Evolutionary conservation across 192 early-diverging fungal species (phyloP).

Genomic region (Chytriomyces hyalinus): DNA sequence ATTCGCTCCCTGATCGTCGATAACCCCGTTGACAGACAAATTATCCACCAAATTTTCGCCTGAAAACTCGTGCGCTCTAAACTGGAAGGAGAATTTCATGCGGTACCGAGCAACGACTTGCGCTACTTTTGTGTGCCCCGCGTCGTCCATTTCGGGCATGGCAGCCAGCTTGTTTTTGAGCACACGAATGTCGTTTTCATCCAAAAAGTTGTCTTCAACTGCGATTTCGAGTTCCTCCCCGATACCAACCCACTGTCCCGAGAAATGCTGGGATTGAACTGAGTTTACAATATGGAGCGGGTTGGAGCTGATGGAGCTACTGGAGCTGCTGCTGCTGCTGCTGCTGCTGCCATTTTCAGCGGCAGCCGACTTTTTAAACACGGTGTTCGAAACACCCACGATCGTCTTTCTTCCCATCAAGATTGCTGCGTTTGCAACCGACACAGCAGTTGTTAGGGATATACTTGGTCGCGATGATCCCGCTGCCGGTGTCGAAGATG

Average conservation of each 20-base stretch:
- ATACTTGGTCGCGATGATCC: background rate
- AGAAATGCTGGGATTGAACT: background rate
- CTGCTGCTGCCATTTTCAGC: background rate
- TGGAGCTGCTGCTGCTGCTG: background rate
- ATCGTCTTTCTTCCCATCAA: background rate
- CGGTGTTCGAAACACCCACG: background rate
- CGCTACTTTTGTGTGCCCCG: background rate
- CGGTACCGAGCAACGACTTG: conserved; percentile 17
- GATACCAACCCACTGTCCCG: background rate
- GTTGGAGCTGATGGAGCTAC: background rate
- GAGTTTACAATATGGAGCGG: too few relatives aligned
- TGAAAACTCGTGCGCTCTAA: background rate
- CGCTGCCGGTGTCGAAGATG: background rate
- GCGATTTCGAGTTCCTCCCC: conserved; percentile 8
- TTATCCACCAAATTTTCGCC: conserved; percentile 26
- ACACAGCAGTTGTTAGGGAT: background rate
- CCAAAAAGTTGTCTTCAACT: background rate
- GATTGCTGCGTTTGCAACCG: background rate
- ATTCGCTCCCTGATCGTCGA: conserved; percentile 2
- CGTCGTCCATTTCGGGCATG: conserved; percentile 2
- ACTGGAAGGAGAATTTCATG: conserved; percentile 8
- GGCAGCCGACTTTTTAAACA: background rate
- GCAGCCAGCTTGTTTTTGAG: background rate
- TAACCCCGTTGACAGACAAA: conserved; percentile 6
- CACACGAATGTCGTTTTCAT: background rate